phyloP scores from a whole-genome alignment of 108 stramenopile genomes.

The Skeletonema potamos region DNA sequence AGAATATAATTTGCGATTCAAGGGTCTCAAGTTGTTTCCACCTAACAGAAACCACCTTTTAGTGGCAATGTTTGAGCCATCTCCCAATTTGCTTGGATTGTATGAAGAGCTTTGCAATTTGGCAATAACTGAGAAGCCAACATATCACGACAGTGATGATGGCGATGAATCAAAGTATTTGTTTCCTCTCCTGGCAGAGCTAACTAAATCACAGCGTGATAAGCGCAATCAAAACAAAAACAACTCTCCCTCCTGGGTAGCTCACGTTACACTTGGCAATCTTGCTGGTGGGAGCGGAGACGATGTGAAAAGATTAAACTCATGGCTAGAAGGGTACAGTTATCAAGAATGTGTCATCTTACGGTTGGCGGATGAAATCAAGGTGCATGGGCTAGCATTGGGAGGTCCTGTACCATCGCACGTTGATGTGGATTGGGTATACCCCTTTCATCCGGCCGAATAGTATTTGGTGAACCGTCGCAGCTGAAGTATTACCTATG shows the following conservation, averaged over 20 bases:
- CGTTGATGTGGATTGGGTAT: constrained; percentile 58
- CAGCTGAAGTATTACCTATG: too few species aligned
- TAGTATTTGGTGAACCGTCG: too few species aligned
- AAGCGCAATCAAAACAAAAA: constrained; percentile 7
- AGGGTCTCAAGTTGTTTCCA: constrained; percentile 45
- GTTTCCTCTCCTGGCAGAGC: constrained; percentile 25
- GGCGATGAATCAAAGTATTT: constrained; percentile 8
- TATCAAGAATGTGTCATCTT: not conserved
- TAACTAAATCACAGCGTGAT: constrained; percentile 6
- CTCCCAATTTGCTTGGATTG: constrained; percentile 33
- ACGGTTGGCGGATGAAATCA: not conserved
- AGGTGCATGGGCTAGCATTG: constrained; percentile 37
- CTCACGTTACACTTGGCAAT: constrained; percentile 64
- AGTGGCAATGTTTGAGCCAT: constrained; percentile 54
- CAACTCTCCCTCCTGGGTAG: constrained; percentile 33
- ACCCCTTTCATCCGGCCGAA: constrained; percentile 13
- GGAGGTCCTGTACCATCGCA: constrained; percentile 58
- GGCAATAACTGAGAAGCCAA: constrained; percentile 25
- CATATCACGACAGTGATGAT: not conserved
- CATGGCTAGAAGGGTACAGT: constrained; percentile 13
- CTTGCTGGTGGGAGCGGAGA: constrained; percentile 24
- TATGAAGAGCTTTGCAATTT: constrained; percentile 48
- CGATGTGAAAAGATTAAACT: constrained; percentile 17
- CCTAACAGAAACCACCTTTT: constrained; percentile 54
- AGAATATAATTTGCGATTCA: constrained; percentile 33